Percentiles rank a stretch among this genome's conserved stretches.
phyloP scores from a whole-genome alignment of 2,329 filamentous ascomycete genomes.

The Epichloe glyceriae region DNA sequence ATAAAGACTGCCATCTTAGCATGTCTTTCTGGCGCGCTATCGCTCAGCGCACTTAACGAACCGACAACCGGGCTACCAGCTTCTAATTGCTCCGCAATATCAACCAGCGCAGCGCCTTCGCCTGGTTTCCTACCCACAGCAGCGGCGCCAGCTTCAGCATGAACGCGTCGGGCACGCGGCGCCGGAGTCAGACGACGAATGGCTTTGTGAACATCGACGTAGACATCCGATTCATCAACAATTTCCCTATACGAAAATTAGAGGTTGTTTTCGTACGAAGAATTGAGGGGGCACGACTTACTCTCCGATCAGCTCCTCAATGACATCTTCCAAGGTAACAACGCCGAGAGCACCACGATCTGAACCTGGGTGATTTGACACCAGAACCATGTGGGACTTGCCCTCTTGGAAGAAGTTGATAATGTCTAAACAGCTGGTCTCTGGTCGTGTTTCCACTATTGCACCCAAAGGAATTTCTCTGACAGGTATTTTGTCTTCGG shows the following conservation, averaged over 20 bases:
- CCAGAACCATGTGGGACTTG: slow-evolving; percentile 96
- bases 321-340: slow-evolving; percentile 93
- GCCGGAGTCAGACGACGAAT: slow-evolving; percentile 80
- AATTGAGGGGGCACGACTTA: slow-evolving; percentile 32
- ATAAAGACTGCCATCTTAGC: slow-evolving; percentile 45
- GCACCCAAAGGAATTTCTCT: slow-evolving; percentile 87
- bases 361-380: slow-evolving; percentile 82
- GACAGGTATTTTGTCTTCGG: slow-evolving; percentile 78
- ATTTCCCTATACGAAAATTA: slow-evolving; percentile 56
- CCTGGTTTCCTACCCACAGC: slow-evolving; percentile 19
- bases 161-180: slow-evolving; percentile 54
- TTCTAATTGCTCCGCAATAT: slow-evolving; percentile 31
- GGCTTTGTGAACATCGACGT: slow-evolving; percentile 95
- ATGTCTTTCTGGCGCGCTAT: slow-evolving; percentile 29
- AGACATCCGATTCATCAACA: slow-evolving; percentile 96
- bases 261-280: background rate
- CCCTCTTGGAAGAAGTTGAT: slow-evolving; percentile 99
- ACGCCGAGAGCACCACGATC: slow-evolving; percentile 84
- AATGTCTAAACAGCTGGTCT: slow-evolving; percentile 94
- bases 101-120: slow-evolving; percentile 19
- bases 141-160: slow-evolving; percentile 20
- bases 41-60: slow-evolving; percentile 25
- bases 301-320: slow-evolving; percentile 97
- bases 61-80: slow-evolving; percentile 17
- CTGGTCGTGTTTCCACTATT: slow-evolving; percentile 83